Percentiles rank a stretch among this genome's conserved stretches.
Evolutionary conservation across 129 eudicot species (phyloP).

Genomic region (Flaveria bidentis): DNA sequence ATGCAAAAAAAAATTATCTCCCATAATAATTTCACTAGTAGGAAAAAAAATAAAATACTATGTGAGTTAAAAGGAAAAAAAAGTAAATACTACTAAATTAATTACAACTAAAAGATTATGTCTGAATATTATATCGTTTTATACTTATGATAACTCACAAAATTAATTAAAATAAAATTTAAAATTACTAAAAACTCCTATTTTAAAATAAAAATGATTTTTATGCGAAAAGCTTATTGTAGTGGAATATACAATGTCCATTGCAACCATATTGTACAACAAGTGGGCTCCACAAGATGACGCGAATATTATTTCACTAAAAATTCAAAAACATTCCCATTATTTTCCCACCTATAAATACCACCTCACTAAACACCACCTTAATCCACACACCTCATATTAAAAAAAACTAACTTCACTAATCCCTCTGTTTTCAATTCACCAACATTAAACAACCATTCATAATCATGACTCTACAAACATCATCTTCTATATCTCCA

Average conservation of each 20-base stretch:
- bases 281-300: slow-evolving; percentile 15
- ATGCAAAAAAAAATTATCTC: too few relatives aligned
- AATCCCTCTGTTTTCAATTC: background rate
- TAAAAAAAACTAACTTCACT: background rate
- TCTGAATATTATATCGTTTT: too few relatives aligned
- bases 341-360: slow-evolving; percentile 32
- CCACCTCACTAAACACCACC: slow-evolving; percentile 24
- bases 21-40: too few relatives aligned
- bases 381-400: background rate
- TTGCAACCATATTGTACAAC: background rate
- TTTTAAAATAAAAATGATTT: background rate
- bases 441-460: background rate
- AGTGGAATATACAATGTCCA: slow-evolving; percentile 7
- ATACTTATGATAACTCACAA: too few relatives aligned
- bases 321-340: slow-evolving; percentile 8
- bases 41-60: too few relatives aligned
- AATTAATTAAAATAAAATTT: background rate
- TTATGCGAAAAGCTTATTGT: background rate
- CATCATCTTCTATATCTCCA: slow-evolving; percentile 26
- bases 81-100: too few relatives aligned
- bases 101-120: too few relatives aligned
- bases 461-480: slow-evolving; percentile 26
- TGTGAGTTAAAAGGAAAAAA: too few relatives aligned
- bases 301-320: background rate
- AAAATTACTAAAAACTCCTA: background rate